phyloP scores from a whole-genome alignment of 2,329 filamentous ascomycete species.

The Dactylellina sp. region DNA sequence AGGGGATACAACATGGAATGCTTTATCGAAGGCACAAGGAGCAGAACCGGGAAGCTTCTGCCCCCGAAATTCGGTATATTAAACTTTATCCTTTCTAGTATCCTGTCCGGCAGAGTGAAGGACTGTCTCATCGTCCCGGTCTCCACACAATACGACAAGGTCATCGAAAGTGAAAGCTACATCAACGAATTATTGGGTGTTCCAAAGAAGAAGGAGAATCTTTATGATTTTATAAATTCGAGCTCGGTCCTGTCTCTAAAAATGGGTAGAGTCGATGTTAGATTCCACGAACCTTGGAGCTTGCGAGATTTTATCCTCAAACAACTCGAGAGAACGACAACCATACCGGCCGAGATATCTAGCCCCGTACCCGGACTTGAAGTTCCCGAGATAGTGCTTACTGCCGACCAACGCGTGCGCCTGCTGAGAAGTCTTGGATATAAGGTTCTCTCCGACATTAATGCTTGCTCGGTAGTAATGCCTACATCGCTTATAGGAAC shows the following conservation, averaged over 20 bases:
- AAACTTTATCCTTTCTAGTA: slow-evolving; percentile 88
- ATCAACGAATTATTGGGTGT: slow-evolving; percentile 92
- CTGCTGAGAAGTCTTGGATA: slow-evolving; percentile 89
- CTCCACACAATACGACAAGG: slow-evolving; percentile 98
- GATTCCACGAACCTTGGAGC: slow-evolving; percentile 97
- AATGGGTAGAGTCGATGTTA: slow-evolving; percentile 90
- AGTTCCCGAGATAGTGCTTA: slow-evolving; percentile 58
- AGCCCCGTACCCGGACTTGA: slow-evolving; percentile 51
- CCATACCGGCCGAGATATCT: slow-evolving; percentile 62
- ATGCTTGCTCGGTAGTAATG: slow-evolving; percentile 96
- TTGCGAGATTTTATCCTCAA: slow-evolving; percentile 82
- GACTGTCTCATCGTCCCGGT: slow-evolving; percentile 96
- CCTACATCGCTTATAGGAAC: slow-evolving; percentile 96
- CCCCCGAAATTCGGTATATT: slow-evolving; percentile 96
- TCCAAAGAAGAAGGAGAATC: slow-evolving; percentile 94
- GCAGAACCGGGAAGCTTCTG: slow-evolving; percentile 90
- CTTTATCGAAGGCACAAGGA: slow-evolving; percentile 95
- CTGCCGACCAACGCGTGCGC: slow-evolving; percentile 73
- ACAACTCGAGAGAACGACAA: slow-evolving; percentile 69
- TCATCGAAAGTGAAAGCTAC: slow-evolving; percentile 97
- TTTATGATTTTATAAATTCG: slow-evolving; percentile 87
- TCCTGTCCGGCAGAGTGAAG: slow-evolving; percentile 86
- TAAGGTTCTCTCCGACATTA: slow-evolving; percentile 92
- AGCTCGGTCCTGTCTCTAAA: slow-evolving; percentile 90
- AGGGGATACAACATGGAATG: slow-evolving; percentile 96